A percentile compares a stretch with the other conserved stretches of the same genome.
These are phyloP conservation scores for Paramecium caudatum DNA, from an alignment of 73 alveolate species.

Conservation along the genomic window DNA sequence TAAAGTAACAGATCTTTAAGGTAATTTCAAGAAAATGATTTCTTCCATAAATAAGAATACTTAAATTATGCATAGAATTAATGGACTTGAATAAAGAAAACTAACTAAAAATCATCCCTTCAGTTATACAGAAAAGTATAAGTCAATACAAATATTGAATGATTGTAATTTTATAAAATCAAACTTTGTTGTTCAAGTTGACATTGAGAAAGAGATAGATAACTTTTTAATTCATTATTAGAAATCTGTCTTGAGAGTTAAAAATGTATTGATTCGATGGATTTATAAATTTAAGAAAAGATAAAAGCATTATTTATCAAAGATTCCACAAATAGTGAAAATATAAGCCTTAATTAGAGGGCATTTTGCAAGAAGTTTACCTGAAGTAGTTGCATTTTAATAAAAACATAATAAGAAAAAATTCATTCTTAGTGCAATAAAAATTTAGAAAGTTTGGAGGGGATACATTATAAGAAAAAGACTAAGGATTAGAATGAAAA, in stretches of 20 bases:
- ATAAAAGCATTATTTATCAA: not conserved
- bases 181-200: not conserved
- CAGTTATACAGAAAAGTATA: conserved; percentile 3
- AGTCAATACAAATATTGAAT: not conserved
- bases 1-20: not conserved
- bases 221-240: not conserved
- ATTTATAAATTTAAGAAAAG: conserved; percentile 29
- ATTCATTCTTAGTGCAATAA: not conserved
- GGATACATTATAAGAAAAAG: conserved; percentile 33
- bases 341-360: conserved; percentile 27
- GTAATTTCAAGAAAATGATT: not conserved
- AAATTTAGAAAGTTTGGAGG: conserved; percentile 14
- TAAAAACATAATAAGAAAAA: not conserved
- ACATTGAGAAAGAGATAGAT: not conserved
- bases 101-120: conserved; percentile 38
- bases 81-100: conserved; percentile 7
- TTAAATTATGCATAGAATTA: not conserved
- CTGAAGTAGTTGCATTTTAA: not conserved
- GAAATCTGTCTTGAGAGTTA: not conserved
- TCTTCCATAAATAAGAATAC: not conserved
- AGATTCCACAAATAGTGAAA: not conserved
- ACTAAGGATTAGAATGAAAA: not conserved
- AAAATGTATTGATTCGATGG: not conserved
- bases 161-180: not conserved
- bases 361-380: not conserved